These are phyloP conservation scores for Populus tremula DNA, from an alignment of 345 rosid genomes.

Conservation along the genomic window DNA sequence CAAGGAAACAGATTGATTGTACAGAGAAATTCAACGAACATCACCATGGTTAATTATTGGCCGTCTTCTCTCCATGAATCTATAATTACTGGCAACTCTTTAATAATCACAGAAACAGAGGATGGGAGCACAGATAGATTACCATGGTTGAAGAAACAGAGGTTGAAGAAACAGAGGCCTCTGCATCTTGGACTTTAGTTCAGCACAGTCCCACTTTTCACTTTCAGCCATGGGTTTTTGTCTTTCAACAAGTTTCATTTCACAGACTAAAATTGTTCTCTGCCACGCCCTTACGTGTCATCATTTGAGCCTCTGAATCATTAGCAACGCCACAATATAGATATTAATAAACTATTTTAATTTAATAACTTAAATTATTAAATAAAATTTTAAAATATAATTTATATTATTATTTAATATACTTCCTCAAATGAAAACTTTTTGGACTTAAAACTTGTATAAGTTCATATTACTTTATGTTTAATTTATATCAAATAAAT, in stretches of 20 bases:
- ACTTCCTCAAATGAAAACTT: too few species aligned
- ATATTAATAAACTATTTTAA: too few species aligned
- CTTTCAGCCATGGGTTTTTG: not conserved
- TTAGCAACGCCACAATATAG: too few species aligned
- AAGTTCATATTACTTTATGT: too few species aligned
- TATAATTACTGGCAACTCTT: not conserved
- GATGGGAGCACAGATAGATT: too few species aligned
- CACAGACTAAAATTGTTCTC: not conserved
- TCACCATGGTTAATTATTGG: not conserved
- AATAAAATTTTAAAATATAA: too few species aligned
- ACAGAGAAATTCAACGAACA: not conserved
- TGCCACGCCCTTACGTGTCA: not conserved
- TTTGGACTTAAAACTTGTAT: too few species aligned
- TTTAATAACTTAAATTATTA: too few species aligned
- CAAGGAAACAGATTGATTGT: not conserved
- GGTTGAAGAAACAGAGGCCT: not conserved
- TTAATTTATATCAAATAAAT: too few species aligned
- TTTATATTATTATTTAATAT: too few species aligned
- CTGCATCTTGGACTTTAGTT: not conserved
- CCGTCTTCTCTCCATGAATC: not conserved
- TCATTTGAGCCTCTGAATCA: not conserved
- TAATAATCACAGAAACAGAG: not conserved
- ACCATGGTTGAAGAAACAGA: constrained; percentile 1
- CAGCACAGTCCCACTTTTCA: not conserved
- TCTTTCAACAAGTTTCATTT: not conserved